These are phyloP conservation scores for Anaeromyces robustus DNA, from an alignment of 192 early-diverging fungal species.

Conservation along the genomic window DNA sequence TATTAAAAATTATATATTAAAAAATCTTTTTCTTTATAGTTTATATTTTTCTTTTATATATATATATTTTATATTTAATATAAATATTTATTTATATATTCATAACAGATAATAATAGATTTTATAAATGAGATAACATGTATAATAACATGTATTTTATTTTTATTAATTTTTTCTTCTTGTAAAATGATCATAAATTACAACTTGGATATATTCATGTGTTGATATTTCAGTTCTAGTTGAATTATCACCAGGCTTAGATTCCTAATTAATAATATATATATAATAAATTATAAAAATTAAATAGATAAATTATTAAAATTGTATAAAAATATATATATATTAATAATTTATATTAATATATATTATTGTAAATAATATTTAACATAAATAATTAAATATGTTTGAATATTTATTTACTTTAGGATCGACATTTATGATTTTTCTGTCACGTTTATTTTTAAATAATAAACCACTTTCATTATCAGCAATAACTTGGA, in stretches of 20 bases:
- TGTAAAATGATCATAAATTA: slow-evolving; percentile 47
- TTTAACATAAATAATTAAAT: no score
- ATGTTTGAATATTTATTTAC: slow-evolving; percentile 4
- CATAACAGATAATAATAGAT: no score
- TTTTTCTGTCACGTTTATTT: slow-evolving; percentile 47
- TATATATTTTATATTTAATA: no score
- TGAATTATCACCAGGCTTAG: slow-evolving; percentile 42
- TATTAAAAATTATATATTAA: no score
- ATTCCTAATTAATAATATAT: slow-evolving; percentile 13
- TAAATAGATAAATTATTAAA: neutral
- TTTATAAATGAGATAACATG: no score
- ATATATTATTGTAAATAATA: no score
- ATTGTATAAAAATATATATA: no score
- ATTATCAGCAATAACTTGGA: slow-evolving; percentile 50
- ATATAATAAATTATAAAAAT: slow-evolving; percentile 1
- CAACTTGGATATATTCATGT: slow-evolving; percentile 41
- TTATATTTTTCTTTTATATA: no score
- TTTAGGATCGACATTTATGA: slow-evolving; percentile 47
- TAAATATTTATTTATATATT: no score
- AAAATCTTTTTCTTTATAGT: no score
- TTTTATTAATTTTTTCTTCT: slow-evolving; percentile 21
- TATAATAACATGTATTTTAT: no score
- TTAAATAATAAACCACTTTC: slow-evolving; percentile 48
- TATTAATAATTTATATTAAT: no score
- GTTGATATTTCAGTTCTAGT: slow-evolving; percentile 27